Evolutionary conservation across 2,329 filamentous ascomycete species (phyloP), one percentile per base, ranked within the genome.

Genomic region (Aspergillus sp.): DNA sequence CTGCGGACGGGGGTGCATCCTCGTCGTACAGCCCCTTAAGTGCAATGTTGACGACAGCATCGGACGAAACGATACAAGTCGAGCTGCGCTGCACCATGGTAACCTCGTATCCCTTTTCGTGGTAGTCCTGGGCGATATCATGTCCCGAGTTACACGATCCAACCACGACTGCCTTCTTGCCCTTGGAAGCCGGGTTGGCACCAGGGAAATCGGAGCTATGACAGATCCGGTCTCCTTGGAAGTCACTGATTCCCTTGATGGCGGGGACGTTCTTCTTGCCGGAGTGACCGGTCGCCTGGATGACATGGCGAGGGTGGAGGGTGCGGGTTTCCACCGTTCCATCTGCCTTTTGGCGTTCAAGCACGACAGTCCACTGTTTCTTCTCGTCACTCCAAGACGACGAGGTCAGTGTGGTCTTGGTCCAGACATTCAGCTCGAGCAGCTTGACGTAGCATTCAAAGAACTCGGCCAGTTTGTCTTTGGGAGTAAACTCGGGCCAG

Each of bases 401-500:
- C 0, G 67, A 62, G 1, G 57, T 61, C 0, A 86, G 52, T 1
- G 66, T 72, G 0, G 80, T 79, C 8, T 62, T 66, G 0, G 71
- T 78, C 83, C 83, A 86, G 27, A 85, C 75, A 48, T 86, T 83
- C 33, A 88, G 72, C 52, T 88, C 84, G n/a, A 87, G 69, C 0
- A 80, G 62, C 5, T 69, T 74, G 1, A 76, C 83, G 50, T 88
- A 87, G 0, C 75, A 68, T 50, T 86, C 82, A 47, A 87, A 81
- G 65, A 80, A 88, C 35, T 85, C 80, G 1, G 73, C 84, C 0
- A 86, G 68, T 56, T 87, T 87, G 60, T 87, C 83, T 57, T 86
- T 87, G 5, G 83, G 82, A 0, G 82, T 85, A 60, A 85, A 88
- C 11, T 84, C 68, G 4, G 83, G 83, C 83, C 83, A 88, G 41